Evolutionary conservation across 2,329 filamentous ascomycete species (phyloP), one percentile per base, ranked within the genome.

Genomic region (Trichoderma atroviride): DNA sequence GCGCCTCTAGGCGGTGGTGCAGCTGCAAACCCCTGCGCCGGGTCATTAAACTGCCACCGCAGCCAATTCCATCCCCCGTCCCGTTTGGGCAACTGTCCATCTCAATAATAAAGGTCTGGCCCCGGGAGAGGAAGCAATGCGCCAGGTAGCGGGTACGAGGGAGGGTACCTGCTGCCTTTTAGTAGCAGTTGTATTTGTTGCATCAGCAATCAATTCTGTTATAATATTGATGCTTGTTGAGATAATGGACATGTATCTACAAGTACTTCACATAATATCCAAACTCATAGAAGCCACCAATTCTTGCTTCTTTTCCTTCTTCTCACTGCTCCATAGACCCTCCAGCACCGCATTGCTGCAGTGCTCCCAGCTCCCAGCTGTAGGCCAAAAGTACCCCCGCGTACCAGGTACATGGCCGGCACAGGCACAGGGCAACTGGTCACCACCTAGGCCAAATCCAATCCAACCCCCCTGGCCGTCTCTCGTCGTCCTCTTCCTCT

Each of bases 21-120:
- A 56, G 40, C 40, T 61, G 57, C 61, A 66, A 37, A 61, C 68
- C 68, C 68, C 68, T 70, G 68, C 61, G 55, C 52, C 65, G 50
- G 64, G 75, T 78, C 77, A 78, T 78, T 78, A 78, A 78, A 78
- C 77, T 78, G 77, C 75, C 74, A 76, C 72, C 75, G 71, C 73
- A 76, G 71, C 73, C 76, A 77, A 76, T 77, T 77, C 76, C 76
- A 76, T 71, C 70, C 74, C 74, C 74, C 72, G 72, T 71, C 76
- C 74, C 71, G 71, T 77, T 77, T 74, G 72, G 74, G 74, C 71
- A 75, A 75, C 74, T 70, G 74, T 72, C 74, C 72, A 73, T 70
- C 63, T 58, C 55, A 59, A 66, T 60, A 24, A 58, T 60, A 52
- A 58, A 59, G 59, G 56, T 22, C 55, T 59, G 33, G 60, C 60